Percentiles rank a stretch among this genome's conserved stretches.
Conservation (phyloP, 768 basidiomycete species). For the Strobilomyces echinocephalus region DNA sequence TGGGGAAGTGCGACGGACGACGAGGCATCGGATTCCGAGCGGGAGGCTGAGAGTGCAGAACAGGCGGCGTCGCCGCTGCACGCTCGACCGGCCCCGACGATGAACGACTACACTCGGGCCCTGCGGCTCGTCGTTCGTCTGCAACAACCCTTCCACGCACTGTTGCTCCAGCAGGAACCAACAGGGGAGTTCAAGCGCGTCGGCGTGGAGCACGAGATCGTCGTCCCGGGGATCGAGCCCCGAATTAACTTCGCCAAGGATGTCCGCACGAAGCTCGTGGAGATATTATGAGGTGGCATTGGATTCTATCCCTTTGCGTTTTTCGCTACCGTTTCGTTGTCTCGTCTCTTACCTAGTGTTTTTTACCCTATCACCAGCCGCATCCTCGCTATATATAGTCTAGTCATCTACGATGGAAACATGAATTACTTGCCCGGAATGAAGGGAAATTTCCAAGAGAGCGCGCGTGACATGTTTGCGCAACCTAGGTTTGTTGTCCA, state of each 20-base stretch:
- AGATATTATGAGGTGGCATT: neutral
- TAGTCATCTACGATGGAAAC: no score
- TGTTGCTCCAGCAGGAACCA: constrained; percentile 2
- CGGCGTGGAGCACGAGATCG: constrained; percentile 1
- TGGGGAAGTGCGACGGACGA: neutral
- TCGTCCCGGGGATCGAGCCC: neutral
- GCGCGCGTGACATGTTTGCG: no score
- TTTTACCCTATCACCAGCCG: neutral
- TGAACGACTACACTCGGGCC: neutral
- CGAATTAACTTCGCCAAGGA: neutral
- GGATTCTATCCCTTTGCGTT: no score
- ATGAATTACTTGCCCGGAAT: no score
- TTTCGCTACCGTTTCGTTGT: no score
- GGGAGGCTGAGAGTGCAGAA: neutral
- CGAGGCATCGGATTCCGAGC: neutral
- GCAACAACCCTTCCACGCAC: neutral
- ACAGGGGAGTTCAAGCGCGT: constrained; percentile 16
- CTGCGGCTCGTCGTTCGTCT: neutral
- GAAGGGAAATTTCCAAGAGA: no score
- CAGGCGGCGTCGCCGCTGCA: neutral
- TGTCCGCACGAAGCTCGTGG: neutral
- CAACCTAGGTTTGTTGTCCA: no score
- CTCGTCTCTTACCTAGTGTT: no score
- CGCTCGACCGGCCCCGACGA: no score
- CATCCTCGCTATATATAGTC: neutral